Base-by-base conservation (phyloP, 1,284 basidiomycete species). In the Athelia psychrophila region DNA sequence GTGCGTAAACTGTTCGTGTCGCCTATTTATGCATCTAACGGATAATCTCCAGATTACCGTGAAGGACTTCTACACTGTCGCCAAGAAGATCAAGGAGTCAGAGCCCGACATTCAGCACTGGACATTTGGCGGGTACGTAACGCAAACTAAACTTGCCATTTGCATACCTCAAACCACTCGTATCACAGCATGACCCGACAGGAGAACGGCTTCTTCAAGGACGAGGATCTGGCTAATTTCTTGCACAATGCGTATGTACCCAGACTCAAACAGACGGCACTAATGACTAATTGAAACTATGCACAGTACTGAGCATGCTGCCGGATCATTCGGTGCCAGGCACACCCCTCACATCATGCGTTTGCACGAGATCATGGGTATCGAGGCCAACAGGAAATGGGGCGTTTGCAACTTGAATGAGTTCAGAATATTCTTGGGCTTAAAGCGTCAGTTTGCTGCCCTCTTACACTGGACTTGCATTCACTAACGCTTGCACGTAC, bases 321-420 rank as follows among this genome's bases (percentile, higher is more conserved):
- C 91, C 6, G 84, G 75, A 42, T 79, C 86, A 13, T 95, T 95
- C 75, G 76, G 84, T 51, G 93, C 93, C 27, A 83, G 88, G 27
- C 83, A 87, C 10, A 89, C 86, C 2, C 93, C 92, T 30, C 70
- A 75, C 64, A 66, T 80, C 50, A 86, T 95, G 84, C 82, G 81
- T 50, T 67, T 92, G 23, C 81, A 92, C 56, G 91, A 93, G 64
- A 78, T 92, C 44, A 87, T 94, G 83, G 87, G 89, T 48, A 91
- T 93, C 53, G 83, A 88, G 60, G 78, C 87, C 56, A 87, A 82
- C 59, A 77, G 91, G 23, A 62, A 67, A n/a, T 94, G 91, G 91
- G 88, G 89, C 44, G 81, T 86, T 32, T 93, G 91, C 64, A 86
- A 88, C 3, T 66, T 95, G 58, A 95, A 95, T 61, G 92, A 95